A percentile compares a stretch with the other conserved stretches of the same genome.
Evolutionary conservation across 345 rosid species (phyloP).

Genomic region (Carallia pectinifolia): DNA sequence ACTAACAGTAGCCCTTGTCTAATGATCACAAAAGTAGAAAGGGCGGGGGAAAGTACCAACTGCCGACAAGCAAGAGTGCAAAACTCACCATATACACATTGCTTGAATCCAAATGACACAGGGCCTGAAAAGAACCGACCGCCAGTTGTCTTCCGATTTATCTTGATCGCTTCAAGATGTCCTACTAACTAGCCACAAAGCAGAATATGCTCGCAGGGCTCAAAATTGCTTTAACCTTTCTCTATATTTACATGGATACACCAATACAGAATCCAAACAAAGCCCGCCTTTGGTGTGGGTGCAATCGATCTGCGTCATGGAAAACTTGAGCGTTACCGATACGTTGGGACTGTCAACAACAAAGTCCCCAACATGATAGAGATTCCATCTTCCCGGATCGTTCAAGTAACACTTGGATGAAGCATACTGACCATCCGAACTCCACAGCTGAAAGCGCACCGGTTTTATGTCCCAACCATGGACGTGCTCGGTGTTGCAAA

Average conservation of each 20-base stretch:
- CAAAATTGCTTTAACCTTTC: constrained; percentile 53
- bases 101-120: neutral
- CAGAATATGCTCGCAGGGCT: constrained; percentile 11
- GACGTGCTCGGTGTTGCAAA: constrained; percentile 66
- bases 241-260: constrained; percentile 48
- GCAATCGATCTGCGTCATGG: constrained; percentile 84
- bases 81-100: neutral
- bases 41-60: neutral
- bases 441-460: constrained; percentile 67
- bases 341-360: constrained; percentile 36
- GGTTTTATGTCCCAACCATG: constrained; percentile 95
- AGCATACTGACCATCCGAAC: constrained; percentile 66
- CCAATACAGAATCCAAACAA: constrained; percentile 62
- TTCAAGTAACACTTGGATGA: constrained; percentile 48
- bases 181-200: constrained; percentile 20
- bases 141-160: neutral
- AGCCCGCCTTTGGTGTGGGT: constrained; percentile 97
- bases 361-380: constrained; percentile 77
- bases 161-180: constrained; percentile 2
- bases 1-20: no score
- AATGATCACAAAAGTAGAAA: neutral
- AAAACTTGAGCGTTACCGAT: constrained; percentile 52
- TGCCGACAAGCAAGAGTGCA: neutral
- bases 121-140: constrained; percentile 5
- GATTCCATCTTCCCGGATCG: constrained; percentile 64